A percentile compares a stretch with the other conserved stretches of the same genome.
Evolutionary conservation across 352 stramenopile genomes (phyloP).

Genomic region (Phytophthora macrochlamydospora): DNA sequence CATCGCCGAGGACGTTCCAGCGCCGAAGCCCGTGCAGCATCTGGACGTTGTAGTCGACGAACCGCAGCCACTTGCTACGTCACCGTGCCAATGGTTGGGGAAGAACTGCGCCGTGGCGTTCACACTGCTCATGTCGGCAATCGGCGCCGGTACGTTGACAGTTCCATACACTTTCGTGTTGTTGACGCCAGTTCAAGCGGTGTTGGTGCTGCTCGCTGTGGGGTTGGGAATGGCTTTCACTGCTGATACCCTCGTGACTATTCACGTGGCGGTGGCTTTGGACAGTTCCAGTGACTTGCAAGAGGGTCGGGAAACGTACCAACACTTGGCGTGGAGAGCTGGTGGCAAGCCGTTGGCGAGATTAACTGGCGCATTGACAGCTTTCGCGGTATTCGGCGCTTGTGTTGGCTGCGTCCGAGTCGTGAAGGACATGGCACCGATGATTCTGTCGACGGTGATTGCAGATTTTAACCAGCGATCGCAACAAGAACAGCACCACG

Average conservation of each 20-base stretch:
- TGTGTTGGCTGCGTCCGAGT: slow-evolving; percentile 78
- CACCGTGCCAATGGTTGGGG: slow-evolving; percentile 29
- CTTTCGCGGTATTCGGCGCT: slow-evolving; percentile 77
- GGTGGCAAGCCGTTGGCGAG: slow-evolving; percentile 55
- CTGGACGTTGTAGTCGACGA: neutral
- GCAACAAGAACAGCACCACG: slow-evolving; percentile 35
- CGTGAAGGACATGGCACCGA: slow-evolving; percentile 75
- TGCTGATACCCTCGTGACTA: slow-evolving; percentile 61
- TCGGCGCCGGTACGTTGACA: slow-evolving; percentile 57
- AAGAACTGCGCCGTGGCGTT: slow-evolving; percentile 40
- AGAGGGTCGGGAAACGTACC: slow-evolving; percentile 64
- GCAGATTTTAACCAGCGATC: slow-evolving; percentile 27
- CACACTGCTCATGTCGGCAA: slow-evolving; percentile 66
- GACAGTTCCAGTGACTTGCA: slow-evolving; percentile 25
- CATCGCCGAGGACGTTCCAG: slow-evolving; percentile 23
- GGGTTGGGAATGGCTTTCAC: slow-evolving; percentile 76
- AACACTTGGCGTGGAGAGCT: slow-evolving; percentile 62
- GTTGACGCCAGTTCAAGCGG: slow-evolving; percentile 45
- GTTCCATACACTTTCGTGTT: slow-evolving; percentile 76
- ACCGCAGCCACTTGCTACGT: neutral
- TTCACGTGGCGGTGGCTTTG: slow-evolving; percentile 59
- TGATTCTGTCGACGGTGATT: slow-evolving; percentile 42
- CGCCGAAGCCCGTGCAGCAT: slow-evolving; percentile 16
- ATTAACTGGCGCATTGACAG: slow-evolving; percentile 62
- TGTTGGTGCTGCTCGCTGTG: slow-evolving; percentile 51